Evolutionary conservation across 2,329 filamentous ascomycete species (phyloP).

Genomic region (Mycosphaerella arachidis): DNA sequence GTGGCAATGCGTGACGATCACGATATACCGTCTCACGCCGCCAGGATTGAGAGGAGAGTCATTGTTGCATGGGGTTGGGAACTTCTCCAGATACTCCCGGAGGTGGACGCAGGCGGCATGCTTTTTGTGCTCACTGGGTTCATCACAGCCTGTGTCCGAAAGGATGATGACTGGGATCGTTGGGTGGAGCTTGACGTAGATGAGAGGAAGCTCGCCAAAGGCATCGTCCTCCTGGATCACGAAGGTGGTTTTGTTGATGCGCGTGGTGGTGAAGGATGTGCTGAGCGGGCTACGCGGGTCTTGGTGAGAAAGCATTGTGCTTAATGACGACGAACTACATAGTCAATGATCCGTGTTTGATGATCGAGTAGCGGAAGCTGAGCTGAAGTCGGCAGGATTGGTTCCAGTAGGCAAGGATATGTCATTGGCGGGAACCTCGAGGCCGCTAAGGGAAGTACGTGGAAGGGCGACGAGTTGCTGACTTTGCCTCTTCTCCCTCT

Average conservation of each 20-base stretch:
- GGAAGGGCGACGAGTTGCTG: background rate
- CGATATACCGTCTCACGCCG: slow-evolving; percentile 33
- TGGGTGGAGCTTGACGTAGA: slow-evolving; percentile 44
- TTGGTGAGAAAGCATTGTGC: background rate
- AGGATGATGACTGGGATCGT: slow-evolving; percentile 34
- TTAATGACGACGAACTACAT: background rate
- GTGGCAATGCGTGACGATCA: slow-evolving; percentile 47
- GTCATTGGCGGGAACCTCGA: background rate
- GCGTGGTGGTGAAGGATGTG: slow-evolving; percentile 34
- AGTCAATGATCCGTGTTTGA: background rate
- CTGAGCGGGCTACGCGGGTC: background rate
- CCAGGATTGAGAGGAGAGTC: slow-evolving; percentile 37
- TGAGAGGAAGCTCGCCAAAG: slow-evolving; percentile 42
- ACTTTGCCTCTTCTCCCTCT: background rate
- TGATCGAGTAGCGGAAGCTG: background rate
- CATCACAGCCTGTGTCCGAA: slow-evolving; percentile 46
- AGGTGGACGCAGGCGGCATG: slow-evolving; percentile 33
- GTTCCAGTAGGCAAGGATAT: background rate
- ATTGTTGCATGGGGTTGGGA: slow-evolving; percentile 35
- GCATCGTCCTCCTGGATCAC: slow-evolving; percentile 43
- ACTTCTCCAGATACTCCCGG: slow-evolving; percentile 41
- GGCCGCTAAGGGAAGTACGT: background rate
- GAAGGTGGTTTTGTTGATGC: slow-evolving; percentile 43
- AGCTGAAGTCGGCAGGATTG: background rate
- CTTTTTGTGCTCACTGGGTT: slow-evolving; percentile 28